Evolutionary conservation across 805 yeast genomes (phyloP).

Genomic region (Candida caryicola): DNA sequence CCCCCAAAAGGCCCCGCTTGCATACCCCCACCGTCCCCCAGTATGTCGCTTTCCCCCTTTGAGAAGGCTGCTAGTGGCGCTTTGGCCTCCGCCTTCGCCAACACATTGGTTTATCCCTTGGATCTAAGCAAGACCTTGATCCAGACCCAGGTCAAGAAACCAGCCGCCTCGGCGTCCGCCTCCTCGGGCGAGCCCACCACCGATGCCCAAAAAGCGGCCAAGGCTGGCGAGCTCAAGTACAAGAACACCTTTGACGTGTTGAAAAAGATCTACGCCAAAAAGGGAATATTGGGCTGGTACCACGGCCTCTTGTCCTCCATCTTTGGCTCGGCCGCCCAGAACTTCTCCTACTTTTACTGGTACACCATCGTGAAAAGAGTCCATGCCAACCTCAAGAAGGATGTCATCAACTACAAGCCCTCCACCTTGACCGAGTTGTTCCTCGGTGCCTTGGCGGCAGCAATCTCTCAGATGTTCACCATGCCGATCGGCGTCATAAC

Average conservation of each 20-base stretch:
- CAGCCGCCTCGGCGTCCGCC: conserved; percentile 4
- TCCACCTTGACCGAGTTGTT: conserved; percentile 66
- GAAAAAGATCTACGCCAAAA: conserved; percentile 49
- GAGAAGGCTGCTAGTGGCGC: conserved; percentile 85
- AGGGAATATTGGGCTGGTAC: conserved; percentile 70
- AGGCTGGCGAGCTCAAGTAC: conserved; percentile 38
- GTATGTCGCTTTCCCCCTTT: conserved; percentile 58
- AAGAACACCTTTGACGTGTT: conserved; percentile 63
- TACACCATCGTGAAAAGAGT: conserved; percentile 66
- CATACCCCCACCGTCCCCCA: background rate
- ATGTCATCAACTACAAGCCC: conserved; percentile 36
- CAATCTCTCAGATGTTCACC: conserved; percentile 75
- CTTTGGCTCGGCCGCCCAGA: conserved; percentile 70
- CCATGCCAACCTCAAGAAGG: conserved; percentile 42
- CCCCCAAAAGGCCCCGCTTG: too few species aligned
- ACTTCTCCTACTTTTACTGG: conserved; percentile 86
- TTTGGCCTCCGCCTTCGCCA: conserved; percentile 76
- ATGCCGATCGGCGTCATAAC: conserved; percentile 79
- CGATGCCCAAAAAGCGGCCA: conserved; percentile 6
- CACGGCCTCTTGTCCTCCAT: conserved; percentile 68
- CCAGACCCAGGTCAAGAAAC: conserved; percentile 59
- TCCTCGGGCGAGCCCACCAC: background rate
- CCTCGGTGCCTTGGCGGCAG: conserved; percentile 79
- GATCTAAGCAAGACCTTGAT: conserved; percentile 75
- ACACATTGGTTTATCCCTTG: conserved; percentile 74